phyloP scores from a whole-genome alignment of 345 rosid genomes.

The Eucalyptus sp. region DNA sequence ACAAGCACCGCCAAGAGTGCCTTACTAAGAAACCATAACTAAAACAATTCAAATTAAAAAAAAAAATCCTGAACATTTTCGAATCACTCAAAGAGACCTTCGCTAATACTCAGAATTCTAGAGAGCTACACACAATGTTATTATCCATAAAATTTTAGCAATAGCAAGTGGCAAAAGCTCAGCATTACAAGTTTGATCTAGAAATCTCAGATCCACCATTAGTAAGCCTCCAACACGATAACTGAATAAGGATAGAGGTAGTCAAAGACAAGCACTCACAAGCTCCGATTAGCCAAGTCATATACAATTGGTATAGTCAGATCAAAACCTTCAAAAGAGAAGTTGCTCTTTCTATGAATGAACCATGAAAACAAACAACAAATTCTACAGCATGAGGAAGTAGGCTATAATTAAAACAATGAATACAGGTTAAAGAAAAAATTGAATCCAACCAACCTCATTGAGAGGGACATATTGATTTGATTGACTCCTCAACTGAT shows the following conservation, averaged over 20 bases:
- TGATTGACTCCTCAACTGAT: slow-evolving; percentile 57
- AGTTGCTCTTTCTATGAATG: not conserved
- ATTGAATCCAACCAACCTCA: slow-evolving; percentile 29
- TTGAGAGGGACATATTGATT: slow-evolving; percentile 34
- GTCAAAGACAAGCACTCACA: not conserved
- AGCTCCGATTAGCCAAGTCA: not conserved
- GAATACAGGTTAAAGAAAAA: not conserved
- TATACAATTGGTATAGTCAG: not conserved
- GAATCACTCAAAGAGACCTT: not conserved
- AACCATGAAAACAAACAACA: not conserved
- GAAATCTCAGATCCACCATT: not conserved
- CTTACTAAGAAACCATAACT: not conserved
- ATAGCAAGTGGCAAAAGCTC: not conserved
- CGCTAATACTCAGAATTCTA: not conserved
- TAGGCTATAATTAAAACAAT: not conserved
- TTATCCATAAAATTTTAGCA: not conserved
- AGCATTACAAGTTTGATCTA: not conserved
- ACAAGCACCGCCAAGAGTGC: not conserved
- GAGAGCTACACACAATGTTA: not conserved
- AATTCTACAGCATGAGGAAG: not conserved
- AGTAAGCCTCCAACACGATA: not conserved
- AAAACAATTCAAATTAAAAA: not conserved
- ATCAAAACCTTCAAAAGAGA: not conserved
- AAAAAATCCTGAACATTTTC: not conserved
- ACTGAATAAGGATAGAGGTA: not conserved